These are phyloP conservation scores for Chalciporus sp. DNA, from an alignment of 1,284 basidiomycete species.

Conservation along the genomic window DNA sequence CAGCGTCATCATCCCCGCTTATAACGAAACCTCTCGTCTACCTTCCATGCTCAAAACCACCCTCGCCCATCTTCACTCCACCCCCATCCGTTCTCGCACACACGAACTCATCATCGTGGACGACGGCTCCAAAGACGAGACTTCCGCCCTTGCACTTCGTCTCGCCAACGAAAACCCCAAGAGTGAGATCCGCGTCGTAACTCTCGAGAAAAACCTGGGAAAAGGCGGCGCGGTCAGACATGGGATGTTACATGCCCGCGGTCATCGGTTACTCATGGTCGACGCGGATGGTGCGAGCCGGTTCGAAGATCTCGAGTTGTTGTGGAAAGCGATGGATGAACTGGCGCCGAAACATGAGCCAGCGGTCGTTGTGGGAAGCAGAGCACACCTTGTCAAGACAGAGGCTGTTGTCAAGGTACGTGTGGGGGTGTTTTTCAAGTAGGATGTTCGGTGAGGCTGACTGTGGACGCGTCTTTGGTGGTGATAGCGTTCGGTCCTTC, in stretches of 20 bases:
- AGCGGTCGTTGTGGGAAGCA: slow-evolving; percentile 80
- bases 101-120: slow-evolving; percentile 88
- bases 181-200: slow-evolving; percentile 73
- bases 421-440: not conserved
- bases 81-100: slow-evolving; percentile 39
- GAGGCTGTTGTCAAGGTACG: slow-evolving; percentile 92
- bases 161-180: slow-evolving; percentile 59
- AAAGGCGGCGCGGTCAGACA: slow-evolving; percentile 93
- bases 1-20: slow-evolving; percentile 86
- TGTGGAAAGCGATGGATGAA: slow-evolving; percentile 75
- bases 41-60: slow-evolving; percentile 80
- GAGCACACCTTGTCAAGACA: slow-evolving; percentile 89
- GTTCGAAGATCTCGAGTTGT: slow-evolving; percentile 76
- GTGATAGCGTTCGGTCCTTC: slow-evolving; percentile 75
- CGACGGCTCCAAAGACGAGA: slow-evolving; percentile 85
- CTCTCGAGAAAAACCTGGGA: slow-evolving; percentile 80
- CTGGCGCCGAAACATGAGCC: slow-evolving; percentile 51
- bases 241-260: slow-evolving; percentile 82
- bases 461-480: not conserved
- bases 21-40: slow-evolving; percentile 84
- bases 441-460: not conserved
- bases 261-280: slow-evolving; percentile 83
- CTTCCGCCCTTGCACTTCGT: slow-evolving; percentile 63
- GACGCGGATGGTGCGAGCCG: slow-evolving; percentile 93
- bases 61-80: slow-evolving; percentile 56